Conservation (phyloP, 805 yeast species). For the Yarrowia sp. region DNA sequence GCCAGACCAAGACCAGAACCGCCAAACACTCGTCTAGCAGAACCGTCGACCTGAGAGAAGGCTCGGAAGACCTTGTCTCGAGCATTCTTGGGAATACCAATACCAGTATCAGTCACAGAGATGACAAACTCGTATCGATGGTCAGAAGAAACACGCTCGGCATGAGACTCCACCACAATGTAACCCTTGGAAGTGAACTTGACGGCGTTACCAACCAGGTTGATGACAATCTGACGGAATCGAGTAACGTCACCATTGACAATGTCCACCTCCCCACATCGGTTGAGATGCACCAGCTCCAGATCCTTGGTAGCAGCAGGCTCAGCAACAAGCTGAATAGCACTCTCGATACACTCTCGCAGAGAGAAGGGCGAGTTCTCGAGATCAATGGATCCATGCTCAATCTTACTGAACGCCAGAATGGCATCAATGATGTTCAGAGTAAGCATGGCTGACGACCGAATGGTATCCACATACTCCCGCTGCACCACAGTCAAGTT, state of each 20-base stretch:
- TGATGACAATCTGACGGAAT: slow-evolving; percentile 59
- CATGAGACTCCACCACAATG: slow-evolving; percentile 51
- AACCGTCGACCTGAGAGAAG: slow-evolving; percentile 64
- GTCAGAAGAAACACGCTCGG: slow-evolving; percentile 49
- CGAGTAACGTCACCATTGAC: slow-evolving; percentile 60
- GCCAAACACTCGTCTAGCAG: slow-evolving; percentile 59
- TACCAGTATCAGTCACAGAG: slow-evolving; percentile 59
- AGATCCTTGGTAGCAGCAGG: slow-evolving; percentile 56
- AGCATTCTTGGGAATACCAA: slow-evolving; percentile 58
- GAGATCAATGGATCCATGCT: slow-evolving; percentile 60
- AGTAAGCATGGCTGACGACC: slow-evolving; percentile 59
- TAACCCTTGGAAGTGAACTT: slow-evolving; percentile 58
- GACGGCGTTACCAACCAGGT: slow-evolving; percentile 61
- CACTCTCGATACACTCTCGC: slow-evolving; percentile 57
- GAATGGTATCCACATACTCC: slow-evolving; percentile 61
- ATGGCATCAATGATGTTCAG: slow-evolving; percentile 62
- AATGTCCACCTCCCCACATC: slow-evolving; percentile 52
- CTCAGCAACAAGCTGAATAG: slow-evolving; percentile 58
- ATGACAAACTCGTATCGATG: slow-evolving; percentile 53
- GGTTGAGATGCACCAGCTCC: slow-evolving; percentile 56
- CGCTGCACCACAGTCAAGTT: slow-evolving; percentile 54
- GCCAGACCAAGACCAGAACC: slow-evolving; percentile 62
- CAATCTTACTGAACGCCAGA: slow-evolving; percentile 61
- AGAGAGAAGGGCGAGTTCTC: slow-evolving; percentile 56
- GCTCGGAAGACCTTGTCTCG: slow-evolving; percentile 59